phyloP scores from a whole-genome alignment of 2,329 filamentous ascomycete species.

The Exophiala xenobiotica region DNA sequence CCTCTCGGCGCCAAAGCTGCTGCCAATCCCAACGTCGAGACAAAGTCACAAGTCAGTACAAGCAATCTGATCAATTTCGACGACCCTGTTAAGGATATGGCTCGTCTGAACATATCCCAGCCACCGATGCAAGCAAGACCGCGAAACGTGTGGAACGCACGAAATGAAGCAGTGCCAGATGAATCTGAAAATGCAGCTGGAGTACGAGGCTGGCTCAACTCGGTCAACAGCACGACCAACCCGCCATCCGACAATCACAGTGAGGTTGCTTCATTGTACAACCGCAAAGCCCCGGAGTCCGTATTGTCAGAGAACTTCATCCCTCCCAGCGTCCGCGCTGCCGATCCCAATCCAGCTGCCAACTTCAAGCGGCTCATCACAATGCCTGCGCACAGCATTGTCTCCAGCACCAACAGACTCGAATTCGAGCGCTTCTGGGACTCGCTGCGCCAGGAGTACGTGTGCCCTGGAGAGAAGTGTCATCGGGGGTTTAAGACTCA shows the following conservation, averaged over 20 bases:
- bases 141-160: not conserved
- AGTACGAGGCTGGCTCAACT: slow-evolving; percentile 16
- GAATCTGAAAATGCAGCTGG: not conserved
- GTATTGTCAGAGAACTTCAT: slow-evolving; percentile 3
- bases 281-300: slow-evolving; percentile 11
- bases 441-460: slow-evolving; percentile 33
- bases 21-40: not conserved
- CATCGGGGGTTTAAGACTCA: slow-evolving; percentile 30
- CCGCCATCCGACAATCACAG: slow-evolving; percentile 13
- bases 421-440: slow-evolving; percentile 37
- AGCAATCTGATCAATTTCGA: slow-evolving; percentile 13
- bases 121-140: not conserved
- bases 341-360: not conserved
- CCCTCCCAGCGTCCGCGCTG: not conserved
- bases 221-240: slow-evolving; percentile 1
- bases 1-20: not conserved
- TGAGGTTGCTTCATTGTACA: slow-evolving; percentile 20
- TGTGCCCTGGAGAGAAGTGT: slow-evolving; percentile 36
- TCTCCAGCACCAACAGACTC: slow-evolving; percentile 16
- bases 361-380: slow-evolving; percentile 9
- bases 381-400: slow-evolving; percentile 17
- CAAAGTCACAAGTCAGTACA: slow-evolving; percentile 2
- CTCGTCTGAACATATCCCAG: not conserved
- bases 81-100: slow-evolving; percentile 3
- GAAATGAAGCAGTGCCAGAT: not conserved